Evolutionary conservation across 768 basidiomycete genomes (phyloP), one percentile per base, ranked within the genome.

Genomic region (Flagelloscypha sp.): DNA sequence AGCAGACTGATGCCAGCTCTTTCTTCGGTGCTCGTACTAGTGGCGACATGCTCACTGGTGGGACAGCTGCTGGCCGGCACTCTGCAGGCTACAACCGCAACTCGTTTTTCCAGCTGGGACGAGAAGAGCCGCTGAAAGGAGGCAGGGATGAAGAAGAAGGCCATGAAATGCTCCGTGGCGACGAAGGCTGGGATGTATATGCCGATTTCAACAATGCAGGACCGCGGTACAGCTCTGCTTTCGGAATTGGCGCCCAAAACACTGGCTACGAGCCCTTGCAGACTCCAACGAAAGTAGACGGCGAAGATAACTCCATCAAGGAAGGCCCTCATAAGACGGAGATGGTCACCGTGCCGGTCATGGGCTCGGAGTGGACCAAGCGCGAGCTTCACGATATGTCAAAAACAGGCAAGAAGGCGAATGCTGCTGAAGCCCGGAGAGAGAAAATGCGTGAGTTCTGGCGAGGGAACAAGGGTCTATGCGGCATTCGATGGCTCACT

Each of bases 161-260:
- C 28, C 57, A 56, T 28, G 63, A 63, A 28, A 55, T 45, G 9
- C 43, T 45, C 6, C 54, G 48, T n/a, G 48, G 49, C 17, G 63
- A 60, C 27, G 64, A 59, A 11, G 68, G 61, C 35, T 88, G 83
- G 77, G 84, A 90, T 54, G 76, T 90, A 29, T 89, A 77, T 52
- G 84, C 87, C 15, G 87, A 90, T 58, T 90, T 90, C 58, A 90
- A 90, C 61, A 90, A 90, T 47, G 56, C 74, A 5, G 87, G 87
- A 2, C 87, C 85, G 15, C 65, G 71, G 37, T 89, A 89, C 48
- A 84, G 80, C 48, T 59, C 66, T 15, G 68, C 79, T 5, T 79
- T 81, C 52, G 72, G 65, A n/a, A 13, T 27, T 59, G 6, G n/a
- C n/a, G n/a, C n/a, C n/a, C n/a, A n/a, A n/a, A n/a, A n/a, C n/a